These are phyloP conservation scores for Ganoderma leucocontextum DNA, from an alignment of 1,284 basidiomycete species.

Conservation along the genomic window DNA sequence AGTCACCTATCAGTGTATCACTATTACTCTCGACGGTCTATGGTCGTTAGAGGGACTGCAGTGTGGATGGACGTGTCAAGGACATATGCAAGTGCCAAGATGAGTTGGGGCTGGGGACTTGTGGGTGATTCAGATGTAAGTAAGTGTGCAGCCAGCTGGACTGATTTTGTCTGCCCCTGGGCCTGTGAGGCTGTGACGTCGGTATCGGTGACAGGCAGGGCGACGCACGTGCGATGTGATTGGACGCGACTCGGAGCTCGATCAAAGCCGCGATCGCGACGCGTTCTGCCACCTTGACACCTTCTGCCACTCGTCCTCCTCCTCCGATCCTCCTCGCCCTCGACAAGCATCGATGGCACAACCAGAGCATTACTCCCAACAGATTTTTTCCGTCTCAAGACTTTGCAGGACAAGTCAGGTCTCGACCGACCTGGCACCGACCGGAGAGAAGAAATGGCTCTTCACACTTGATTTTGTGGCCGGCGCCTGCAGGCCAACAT, in stretches of 20 bases:
- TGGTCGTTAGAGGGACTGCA: background rate
- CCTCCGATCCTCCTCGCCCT: background rate
- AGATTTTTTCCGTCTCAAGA: background rate
- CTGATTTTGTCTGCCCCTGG: too few relatives aligned
- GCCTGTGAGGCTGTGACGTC: background rate
- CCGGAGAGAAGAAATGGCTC: background rate
- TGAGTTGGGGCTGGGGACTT: background rate
- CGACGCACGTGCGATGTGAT: conserved; percentile 27
- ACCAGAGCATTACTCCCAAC: background rate
- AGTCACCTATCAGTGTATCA: too few relatives aligned
- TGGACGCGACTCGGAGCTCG: conserved; percentile 18
- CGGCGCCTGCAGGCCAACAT: background rate
- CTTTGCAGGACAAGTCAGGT: background rate
- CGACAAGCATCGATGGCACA: background rate
- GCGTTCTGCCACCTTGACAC: background rate
- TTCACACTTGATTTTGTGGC: conserved; percentile 7
- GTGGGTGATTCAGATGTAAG: too few relatives aligned
- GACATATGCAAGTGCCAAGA: background rate
- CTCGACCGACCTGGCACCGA: background rate
- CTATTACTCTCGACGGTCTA: background rate
- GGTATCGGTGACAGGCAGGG: conserved; percentile 6
- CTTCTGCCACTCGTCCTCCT: too few relatives aligned
- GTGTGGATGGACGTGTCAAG: background rate
- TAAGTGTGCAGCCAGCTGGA: too few relatives aligned
- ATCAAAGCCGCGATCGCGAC: conserved; percentile 7